These are phyloP conservation scores for Talaromyces sp. DNA, from an alignment of 2,329 filamentous ascomycete species.

Conservation along the genomic window DNA sequence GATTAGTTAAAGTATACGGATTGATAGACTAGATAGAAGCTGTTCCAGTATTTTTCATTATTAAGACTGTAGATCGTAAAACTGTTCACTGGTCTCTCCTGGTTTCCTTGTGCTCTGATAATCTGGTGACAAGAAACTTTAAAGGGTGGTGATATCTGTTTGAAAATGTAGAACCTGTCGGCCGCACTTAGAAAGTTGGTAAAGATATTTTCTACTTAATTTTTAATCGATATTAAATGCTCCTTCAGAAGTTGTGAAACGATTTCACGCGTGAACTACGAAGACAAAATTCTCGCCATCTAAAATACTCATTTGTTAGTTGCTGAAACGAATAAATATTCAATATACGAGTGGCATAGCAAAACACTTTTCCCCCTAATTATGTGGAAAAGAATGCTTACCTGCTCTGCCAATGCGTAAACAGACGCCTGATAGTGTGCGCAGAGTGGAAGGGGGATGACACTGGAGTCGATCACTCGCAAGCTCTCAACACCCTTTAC, in stretches of 20 bases:
- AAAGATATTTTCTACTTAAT: neutral
- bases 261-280: neutral
- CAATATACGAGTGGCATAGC: neutral
- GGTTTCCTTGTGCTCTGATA: neutral
- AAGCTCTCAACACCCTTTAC: slow-evolving; percentile 12
- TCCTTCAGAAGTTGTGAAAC: neutral
- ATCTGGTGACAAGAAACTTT: neutral
- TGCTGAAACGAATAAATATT: neutral
- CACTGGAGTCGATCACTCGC: slow-evolving; percentile 13
- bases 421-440: neutral
- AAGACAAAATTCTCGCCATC: neutral
- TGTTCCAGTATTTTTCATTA: neutral
- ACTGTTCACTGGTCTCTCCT: neutral
- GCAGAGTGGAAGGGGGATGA: slow-evolving; percentile 1
- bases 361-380: neutral
- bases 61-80: neutral
- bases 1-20: neutral
- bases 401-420: neutral
- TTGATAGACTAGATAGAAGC: neutral
- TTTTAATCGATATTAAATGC: neutral
- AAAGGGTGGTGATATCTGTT: neutral
- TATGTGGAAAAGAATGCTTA: neutral
- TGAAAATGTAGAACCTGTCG: neutral
- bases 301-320: neutral
- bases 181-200: neutral